Evolutionary conservation across 192 early-diverging fungal species (phyloP), one percentile per base, ranked within the genome.

Genomic region (Rhizophagus clarus): DNA sequence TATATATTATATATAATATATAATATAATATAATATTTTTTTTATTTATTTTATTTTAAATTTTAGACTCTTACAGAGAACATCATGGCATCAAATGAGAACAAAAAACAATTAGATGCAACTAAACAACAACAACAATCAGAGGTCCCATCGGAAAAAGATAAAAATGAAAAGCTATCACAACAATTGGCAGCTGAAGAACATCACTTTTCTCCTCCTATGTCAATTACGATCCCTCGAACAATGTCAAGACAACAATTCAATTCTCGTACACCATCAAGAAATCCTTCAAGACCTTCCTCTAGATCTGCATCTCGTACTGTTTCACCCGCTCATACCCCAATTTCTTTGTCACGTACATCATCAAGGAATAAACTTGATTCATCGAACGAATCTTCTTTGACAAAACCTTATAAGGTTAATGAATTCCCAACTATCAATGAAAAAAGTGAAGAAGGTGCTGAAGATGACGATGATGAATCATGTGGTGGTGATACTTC

Each of bases 381-480:
- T 26, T 45, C 45, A 51, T 34, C 22, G 66, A 72, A 77, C 31
- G 80, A 12, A 76, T 75, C 42, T 76, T 76, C 26, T 74, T 74
- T 34, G 29, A 56, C 17, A 68, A 74, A 17, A 81, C 78, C 22
- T 63, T 79, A 14, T 61, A 82, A 29, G 79, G 76, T 11, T 75
- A 78, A 37, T 61, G 79, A 85, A 61, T 74, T 83, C n/a, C 81
- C 78, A 15, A 61, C 78, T 17, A 64, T 83, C 1, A 79, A 66
- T 42, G 68, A 24, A 51, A 61, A 51, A 26, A 22, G 68, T 28
- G 60, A 47, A 40, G 81, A 62, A 60, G 76, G 68, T 6, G 40
- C 72, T 2, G 82, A 81, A 0, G 64, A 69, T 8, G 56, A 61
- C 22, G 64, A 69, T 15, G 42, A 61, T 22, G 81, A 74, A 64